Percentiles rank a stretch among this genome's conserved stretches.
These are phyloP conservation scores for Ramichloridium luteum DNA, from an alignment of 2,329 filamentous ascomycete species.

Conservation along the genomic window DNA sequence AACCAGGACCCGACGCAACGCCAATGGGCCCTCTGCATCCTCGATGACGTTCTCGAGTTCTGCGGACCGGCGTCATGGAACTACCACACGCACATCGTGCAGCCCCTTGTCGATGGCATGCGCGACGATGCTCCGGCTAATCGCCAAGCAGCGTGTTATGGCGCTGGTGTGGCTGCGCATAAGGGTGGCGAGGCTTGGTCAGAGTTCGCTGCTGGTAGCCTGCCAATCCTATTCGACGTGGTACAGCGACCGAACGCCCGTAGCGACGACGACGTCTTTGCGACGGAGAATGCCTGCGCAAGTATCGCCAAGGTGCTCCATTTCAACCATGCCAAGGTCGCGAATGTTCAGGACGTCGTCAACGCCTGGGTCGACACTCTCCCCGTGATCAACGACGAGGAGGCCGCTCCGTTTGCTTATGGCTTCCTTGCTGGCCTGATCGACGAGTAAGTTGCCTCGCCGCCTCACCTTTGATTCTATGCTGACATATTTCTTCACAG, in stretches of 20 bases:
- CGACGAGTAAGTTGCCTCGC: conserved; percentile 61
- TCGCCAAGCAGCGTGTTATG: conserved; percentile 89
- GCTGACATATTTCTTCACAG: conserved; percentile 35
- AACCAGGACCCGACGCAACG: conserved; percentile 78
- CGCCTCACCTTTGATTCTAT: conserved; percentile 3
- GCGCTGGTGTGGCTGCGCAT: conserved; percentile 88
- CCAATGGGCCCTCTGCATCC: conserved; percentile 98
- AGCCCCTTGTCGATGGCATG: conserved; percentile 77
- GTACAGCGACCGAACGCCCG: conserved; percentile 70
- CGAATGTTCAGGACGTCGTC: conserved; percentile 62
- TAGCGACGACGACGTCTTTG: conserved; percentile 87
- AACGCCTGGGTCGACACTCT: conserved; percentile 83
- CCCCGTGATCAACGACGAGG: conserved; percentile 87
- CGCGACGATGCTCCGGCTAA: conserved; percentile 79
- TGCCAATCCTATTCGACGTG: conserved; percentile 75
- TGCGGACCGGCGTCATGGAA: conserved; percentile 79
- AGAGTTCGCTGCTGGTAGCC: conserved; percentile 67
- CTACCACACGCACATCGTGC: conserved; percentile 75
- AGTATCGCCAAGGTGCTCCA: conserved; percentile 95
- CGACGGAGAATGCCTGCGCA: conserved; percentile 93
- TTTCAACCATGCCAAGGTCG: conserved; percentile 68
- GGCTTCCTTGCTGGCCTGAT: conserved; percentile 84
- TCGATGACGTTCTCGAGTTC: conserved; percentile 96
- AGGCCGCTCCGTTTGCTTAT: conserved; percentile 93
- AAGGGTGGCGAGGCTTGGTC: conserved; percentile 80